phyloP scores from a whole-genome alignment of 345 rosid genomes.

The Dimocarpus longan region DNA sequence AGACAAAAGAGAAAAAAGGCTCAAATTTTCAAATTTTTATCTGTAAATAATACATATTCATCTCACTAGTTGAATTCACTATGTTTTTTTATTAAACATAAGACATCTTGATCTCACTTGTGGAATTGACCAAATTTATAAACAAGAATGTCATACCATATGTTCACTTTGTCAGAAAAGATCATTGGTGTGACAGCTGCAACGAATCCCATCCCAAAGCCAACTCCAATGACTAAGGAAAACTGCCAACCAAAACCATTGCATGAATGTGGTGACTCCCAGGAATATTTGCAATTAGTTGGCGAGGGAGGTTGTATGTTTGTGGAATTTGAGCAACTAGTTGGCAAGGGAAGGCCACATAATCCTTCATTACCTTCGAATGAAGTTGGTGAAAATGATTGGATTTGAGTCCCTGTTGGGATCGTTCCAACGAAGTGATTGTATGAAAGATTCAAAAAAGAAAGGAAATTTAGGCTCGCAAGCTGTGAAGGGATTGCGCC shows the following conservation, averaged over 20 bases:
- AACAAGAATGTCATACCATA: conserved; percentile 32
- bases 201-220: conserved; percentile 59
- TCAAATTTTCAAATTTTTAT: too few relatives aligned
- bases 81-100: too few relatives aligned
- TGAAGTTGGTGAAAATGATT: conserved; percentile 24
- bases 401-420: conserved; percentile 28
- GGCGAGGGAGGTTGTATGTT: neutral
- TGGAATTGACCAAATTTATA: conserved; percentile 32
- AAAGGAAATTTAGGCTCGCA: conserved; percentile 30
- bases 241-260: conserved; percentile 42
- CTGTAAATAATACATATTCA: too few relatives aligned
- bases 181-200: conserved; percentile 37
- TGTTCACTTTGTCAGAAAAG: conserved; percentile 32
- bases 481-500: conserved; percentile 34
- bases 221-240: conserved; percentile 44
- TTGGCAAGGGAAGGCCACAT: conserved; percentile 28
- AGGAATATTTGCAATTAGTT: neutral
- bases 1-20: too few relatives aligned
- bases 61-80: too few relatives aligned
- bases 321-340: too few relatives aligned
- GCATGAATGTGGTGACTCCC: neutral
- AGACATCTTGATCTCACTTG: too few relatives aligned
- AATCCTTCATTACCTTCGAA: conserved; percentile 31
- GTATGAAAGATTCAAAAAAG: conserved; percentile 38
- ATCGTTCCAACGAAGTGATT: conserved; percentile 34